phyloP scores from a whole-genome alignment of 2,329 filamentous ascomycete species.

The Fusarium sambucinum region DNA sequence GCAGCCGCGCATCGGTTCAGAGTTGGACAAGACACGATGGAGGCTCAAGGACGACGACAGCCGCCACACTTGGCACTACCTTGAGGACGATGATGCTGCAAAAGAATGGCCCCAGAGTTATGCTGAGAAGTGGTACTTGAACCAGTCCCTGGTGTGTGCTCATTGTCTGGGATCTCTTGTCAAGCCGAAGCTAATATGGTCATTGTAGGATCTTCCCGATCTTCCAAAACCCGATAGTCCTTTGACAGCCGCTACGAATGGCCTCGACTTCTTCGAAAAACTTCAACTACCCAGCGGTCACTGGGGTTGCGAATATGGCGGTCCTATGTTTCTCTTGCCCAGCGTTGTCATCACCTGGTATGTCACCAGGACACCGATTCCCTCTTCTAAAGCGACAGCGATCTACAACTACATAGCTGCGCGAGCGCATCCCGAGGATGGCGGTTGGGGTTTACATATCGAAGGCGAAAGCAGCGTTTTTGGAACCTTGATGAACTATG shows the following conservation, averaged over 20 bases:
- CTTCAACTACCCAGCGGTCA: slow-evolving; percentile 90
- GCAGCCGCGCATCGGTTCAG: slow-evolving; percentile 62
- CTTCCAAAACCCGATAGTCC: slow-evolving; percentile 78
- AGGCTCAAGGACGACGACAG: slow-evolving; percentile 85
- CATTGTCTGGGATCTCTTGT: not conserved
- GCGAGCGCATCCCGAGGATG: slow-evolving; percentile 85
- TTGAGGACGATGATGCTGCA: slow-evolving; percentile 77
- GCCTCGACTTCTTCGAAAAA: slow-evolving; percentile 87
- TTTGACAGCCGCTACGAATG: slow-evolving; percentile 83
- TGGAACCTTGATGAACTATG: slow-evolving; percentile 91
- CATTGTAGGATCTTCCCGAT: slow-evolving; percentile 75
- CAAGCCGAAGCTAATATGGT: slow-evolving; percentile 15
- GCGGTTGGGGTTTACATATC: slow-evolving; percentile 97
- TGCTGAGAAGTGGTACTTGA: slow-evolving; percentile 91
- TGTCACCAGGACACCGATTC: slow-evolving; percentile 87
- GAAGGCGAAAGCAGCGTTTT: slow-evolving; percentile 94
- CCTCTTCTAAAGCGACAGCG: slow-evolving; percentile 82
- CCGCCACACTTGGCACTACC: slow-evolving; percentile 93
- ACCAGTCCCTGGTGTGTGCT: slow-evolving; percentile 76
- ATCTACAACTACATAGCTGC: slow-evolving; percentile 94
- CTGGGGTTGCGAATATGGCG: slow-evolving; percentile 98
- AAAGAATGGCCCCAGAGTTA: slow-evolving; percentile 85
- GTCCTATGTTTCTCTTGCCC: slow-evolving; percentile 94
- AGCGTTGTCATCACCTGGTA: slow-evolving; percentile 89
- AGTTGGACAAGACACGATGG: slow-evolving; percentile 87